phyloP scores from a whole-genome alignment of 2,329 filamentous ascomycete species.

The Claviceps pazoutovae region DNA sequence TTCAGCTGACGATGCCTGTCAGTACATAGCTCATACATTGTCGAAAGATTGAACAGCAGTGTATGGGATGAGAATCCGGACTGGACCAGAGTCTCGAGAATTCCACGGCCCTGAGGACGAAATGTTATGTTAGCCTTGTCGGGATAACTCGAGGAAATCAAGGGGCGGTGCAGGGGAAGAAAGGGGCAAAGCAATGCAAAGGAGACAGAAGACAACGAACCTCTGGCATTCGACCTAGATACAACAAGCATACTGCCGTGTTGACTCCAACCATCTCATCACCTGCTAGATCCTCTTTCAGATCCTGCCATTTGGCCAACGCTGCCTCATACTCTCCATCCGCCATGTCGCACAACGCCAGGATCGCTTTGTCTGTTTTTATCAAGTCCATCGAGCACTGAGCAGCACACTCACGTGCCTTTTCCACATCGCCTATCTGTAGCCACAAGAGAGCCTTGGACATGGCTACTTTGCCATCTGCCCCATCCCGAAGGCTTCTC shows the following conservation, averaged over 20 bases:
- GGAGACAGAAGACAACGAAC: constrained; percentile 24
- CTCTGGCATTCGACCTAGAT: constrained; percentile 62
- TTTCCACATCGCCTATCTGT: constrained; percentile 61
- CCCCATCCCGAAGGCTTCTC: constrained; percentile 34
- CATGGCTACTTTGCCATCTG: constrained; percentile 27
- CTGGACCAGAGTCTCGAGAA: constrained; percentile 54
- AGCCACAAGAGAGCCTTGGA: constrained; percentile 58
- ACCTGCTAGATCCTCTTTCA: constrained; percentile 24
- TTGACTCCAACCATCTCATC: constrained; percentile 71
- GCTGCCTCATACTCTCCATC: constrained; percentile 59
- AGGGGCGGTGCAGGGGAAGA: too few relatives aligned
- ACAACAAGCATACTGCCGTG: constrained; percentile 69
- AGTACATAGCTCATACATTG: constrained; percentile 82
- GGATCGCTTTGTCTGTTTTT: constrained; percentile 35
- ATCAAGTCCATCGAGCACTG: constrained; percentile 16
- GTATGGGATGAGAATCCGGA: constrained; percentile 57
- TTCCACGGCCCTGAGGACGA: constrained; percentile 39
- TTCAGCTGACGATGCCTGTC: constrained; percentile 63
- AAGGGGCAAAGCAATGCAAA: not conserved
- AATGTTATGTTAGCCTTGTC: not conserved
- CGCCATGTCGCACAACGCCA: constrained; percentile 63
- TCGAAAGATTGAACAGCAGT: constrained; percentile 77
- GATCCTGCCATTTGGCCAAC: constrained; percentile 43
- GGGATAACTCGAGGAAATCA: not conserved
- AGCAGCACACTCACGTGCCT: constrained; percentile 43